Percentiles rank a stretch among this genome's conserved stretches.
Evolutionary conservation across 345 rosid species (phyloP).

Genomic region (Arabidopsis suecica): DNA sequence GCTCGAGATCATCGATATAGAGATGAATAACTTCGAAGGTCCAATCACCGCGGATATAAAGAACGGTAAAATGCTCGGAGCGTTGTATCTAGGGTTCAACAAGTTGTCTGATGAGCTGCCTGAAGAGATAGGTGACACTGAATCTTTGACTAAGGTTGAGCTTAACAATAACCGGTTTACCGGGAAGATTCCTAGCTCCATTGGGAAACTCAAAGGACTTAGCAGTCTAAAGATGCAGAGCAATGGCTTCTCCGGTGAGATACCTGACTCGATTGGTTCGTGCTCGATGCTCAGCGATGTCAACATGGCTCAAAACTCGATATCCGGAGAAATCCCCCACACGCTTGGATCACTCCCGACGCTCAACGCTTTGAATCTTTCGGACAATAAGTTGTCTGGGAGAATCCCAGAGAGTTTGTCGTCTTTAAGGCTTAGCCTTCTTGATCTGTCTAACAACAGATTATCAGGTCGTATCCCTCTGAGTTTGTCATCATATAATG

Average conservation of each 20-base stretch:
- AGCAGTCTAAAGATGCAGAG: conserved; percentile 64
- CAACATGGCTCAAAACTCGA: conserved; percentile 67
- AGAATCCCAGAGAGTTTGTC: conserved; percentile 71
- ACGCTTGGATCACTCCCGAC: conserved; percentile 71
- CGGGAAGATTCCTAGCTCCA: conserved; percentile 60
- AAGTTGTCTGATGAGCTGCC: conserved; percentile 74
- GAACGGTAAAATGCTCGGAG: conserved; percentile 58
- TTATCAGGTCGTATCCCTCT: conserved; percentile 71
- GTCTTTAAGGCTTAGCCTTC: conserved; percentile 73
- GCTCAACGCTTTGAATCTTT: conserved; percentile 73
- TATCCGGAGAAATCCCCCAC: conserved; percentile 71
- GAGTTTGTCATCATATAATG: conserved; percentile 74
- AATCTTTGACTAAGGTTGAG: conserved; percentile 52
- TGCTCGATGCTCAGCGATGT: conserved; percentile 64
- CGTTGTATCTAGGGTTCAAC: conserved; percentile 57
- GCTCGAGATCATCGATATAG: conserved; percentile 66
- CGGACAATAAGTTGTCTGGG: conserved; percentile 69
- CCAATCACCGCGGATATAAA: conserved; percentile 60
- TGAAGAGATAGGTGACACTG: conserved; percentile 61
- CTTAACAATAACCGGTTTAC: conserved; percentile 65
- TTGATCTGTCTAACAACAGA: conserved; percentile 73
- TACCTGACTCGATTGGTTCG: conserved; percentile 71
- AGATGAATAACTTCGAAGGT: conserved; percentile 65
- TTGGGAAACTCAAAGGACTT: conserved; percentile 62
- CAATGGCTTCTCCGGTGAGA: conserved; percentile 61